Evolutionary conservation across 2,329 filamentous ascomycete genomes (phyloP), one percentile per base, ranked within the genome.

Genomic region (Cadophora sp.): DNA sequence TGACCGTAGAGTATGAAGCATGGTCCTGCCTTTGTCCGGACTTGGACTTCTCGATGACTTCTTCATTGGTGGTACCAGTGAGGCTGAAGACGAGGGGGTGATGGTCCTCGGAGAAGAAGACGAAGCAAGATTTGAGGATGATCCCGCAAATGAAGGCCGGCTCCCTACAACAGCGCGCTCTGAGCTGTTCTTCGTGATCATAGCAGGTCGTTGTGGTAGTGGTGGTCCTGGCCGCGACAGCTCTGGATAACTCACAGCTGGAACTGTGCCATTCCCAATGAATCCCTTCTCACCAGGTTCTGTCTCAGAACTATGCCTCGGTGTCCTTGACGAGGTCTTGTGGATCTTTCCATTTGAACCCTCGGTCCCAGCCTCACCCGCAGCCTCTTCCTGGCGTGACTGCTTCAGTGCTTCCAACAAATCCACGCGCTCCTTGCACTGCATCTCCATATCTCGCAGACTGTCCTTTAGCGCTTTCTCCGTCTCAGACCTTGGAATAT

Each of bases 361-460:
- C n/a, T 70, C 72, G 1, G n/a, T 66, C 62, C 53, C 67, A 56
- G 50, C 74, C 70, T 70, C 72, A 70, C 71, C 22, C 66, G 72
- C 11, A 73, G 66, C 67, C 50, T 80, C 78, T 22, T 83, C 85
- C 68, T 84, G 79, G 66, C 87, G 82, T n/a, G 88, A 90, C 71
- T 91, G 83, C 69, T 90, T 88, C 67, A 98, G 82, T 7, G 94
- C 91, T 77, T 96, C 91, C 7, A 98, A 85, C 40, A 98, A 83
- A 77, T 97, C 93, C 62, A 97, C 93, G 60, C 94, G 88, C 80
- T 98, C 95, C 79, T 96, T 95, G 80, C 94, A 97, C 80, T 97
- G 95, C 71, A 94, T 79, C 78, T 98, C 94, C 76, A 98, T 86
- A 75, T 94, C 87, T 68, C 89, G 88, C 69, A 98, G 81, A 60